Base-by-base conservation (phyloP, 2,329 filamentous ascomycete species). In the Curvularia lunata region DNA sequence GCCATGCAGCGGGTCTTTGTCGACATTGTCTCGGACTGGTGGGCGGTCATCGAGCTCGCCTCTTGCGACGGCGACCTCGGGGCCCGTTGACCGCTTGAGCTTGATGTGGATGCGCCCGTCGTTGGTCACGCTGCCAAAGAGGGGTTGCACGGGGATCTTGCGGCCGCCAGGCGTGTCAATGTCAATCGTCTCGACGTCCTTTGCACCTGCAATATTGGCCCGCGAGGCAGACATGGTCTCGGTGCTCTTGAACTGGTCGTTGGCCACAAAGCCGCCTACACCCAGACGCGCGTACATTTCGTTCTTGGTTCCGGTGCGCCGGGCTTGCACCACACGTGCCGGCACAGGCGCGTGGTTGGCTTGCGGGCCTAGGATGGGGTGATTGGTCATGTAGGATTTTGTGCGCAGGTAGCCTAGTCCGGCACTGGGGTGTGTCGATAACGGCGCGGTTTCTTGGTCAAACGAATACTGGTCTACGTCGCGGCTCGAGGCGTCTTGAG, bases 381-480 rank as follows among this genome's bases (percentile, higher is more conserved):
- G 85, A 67, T 88, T 89, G 64, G 81, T 77, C 43, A 86, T 75
- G 66, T 83, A 78, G 21, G 83, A 78, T 53, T 81, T 79, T 12
- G 83, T 84, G 48, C 85, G 82, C 3, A 84, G 76, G 70, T 90
- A 89, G 13, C 84, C 83, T 5, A 90, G 78, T 61, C 87, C 87
- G 4, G 85, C 87, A 4, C 85, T 87, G 2, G 87, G 87, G 73
- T 90, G 87, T 7, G 87, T 89, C 56, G 82, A 83, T 1, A 85
- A 84, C 59, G 79, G 60, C 62, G 73, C 61, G 65, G 69, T 71
- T 68, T 82, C 66, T 41, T 69, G 63, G 58, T 70, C 65, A 57
- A 75, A 73, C n/a, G 56, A 56, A 54, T 65, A 67, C 21, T 65
- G 49, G 7, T 68, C 57, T 21, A 60, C 40, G 25, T 77, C 72